Percentiles rank a stretch among this genome's conserved stretches.
These are phyloP conservation scores for Protea cynaroides DNA, from an alignment of 164 flowering plant species.

Conservation along the genomic window DNA sequence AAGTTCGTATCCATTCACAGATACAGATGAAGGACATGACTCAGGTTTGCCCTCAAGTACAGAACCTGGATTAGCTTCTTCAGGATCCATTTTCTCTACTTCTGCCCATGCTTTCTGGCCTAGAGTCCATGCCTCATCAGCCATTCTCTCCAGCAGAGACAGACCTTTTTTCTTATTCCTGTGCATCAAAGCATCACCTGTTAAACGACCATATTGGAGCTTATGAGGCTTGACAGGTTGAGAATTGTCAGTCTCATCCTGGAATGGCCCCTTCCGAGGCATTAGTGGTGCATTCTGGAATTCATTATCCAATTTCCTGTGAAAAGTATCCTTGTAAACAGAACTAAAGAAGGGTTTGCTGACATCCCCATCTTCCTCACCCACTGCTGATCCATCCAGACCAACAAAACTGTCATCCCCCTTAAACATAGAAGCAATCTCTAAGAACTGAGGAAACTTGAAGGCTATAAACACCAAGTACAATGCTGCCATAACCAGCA, in stretches of 20 bases:
- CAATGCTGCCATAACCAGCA: slow-evolving; percentile 49
- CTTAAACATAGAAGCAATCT: slow-evolving; percentile 47
- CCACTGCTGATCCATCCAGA: slow-evolving; percentile 18
- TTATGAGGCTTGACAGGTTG: slow-evolving; percentile 33
- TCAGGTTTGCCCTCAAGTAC: slow-evolving; percentile 52
- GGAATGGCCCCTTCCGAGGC: slow-evolving; percentile 29
- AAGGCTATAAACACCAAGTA: slow-evolving; percentile 70
- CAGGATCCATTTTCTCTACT: slow-evolving; percentile 31
- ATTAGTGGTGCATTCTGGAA: slow-evolving; percentile 32
- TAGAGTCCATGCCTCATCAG: slow-evolving; percentile 85
- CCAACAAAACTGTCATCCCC: slow-evolving; percentile 36
- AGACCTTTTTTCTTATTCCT: slow-evolving; percentile 41
- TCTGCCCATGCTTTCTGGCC: slow-evolving; percentile 88
- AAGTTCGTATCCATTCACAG: slow-evolving; percentile 52
- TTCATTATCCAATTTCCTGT: slow-evolving; percentile 44
- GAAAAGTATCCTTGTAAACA: slow-evolving; percentile 45
- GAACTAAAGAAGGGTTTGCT: slow-evolving; percentile 34
- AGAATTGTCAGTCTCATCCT: slow-evolving; percentile 20
- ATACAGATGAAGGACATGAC: slow-evolving; percentile 73
- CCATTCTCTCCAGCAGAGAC: slow-evolving; percentile 71
- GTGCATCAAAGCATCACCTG: slow-evolving; percentile 48
- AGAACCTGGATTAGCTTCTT: slow-evolving; percentile 29
- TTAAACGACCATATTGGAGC: slow-evolving; percentile 56
- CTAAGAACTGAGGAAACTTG: slow-evolving; percentile 61
- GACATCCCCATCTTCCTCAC: slow-evolving; percentile 13